A percentile compares a stretch with the other conserved stretches of the same genome.
Evolutionary conservation across 345 rosid genomes (phyloP).

Genomic region (Isatis tinctoria): DNA sequence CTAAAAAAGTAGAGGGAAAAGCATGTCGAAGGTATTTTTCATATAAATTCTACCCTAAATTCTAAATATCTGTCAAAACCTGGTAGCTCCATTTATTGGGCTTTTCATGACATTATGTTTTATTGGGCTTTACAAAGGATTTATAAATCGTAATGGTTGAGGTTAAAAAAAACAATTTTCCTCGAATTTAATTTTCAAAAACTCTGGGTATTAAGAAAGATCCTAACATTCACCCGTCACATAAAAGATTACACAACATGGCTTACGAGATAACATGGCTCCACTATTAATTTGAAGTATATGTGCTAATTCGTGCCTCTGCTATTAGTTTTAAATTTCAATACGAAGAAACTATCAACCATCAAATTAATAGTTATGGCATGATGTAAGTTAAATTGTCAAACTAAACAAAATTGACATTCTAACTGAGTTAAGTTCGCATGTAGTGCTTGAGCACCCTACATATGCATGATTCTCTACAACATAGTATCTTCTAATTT

Average conservation of each 20-base stretch:
- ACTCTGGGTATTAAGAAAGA: not conserved
- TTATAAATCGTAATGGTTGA: not conserved
- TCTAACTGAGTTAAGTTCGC: not conserved
- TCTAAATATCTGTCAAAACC: not conserved
- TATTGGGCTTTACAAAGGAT: not conserved
- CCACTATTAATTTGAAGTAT: no score
- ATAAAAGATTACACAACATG: no score
- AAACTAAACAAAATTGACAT: not conserved
- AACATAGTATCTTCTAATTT: not conserved
- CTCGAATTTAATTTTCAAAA: not conserved
- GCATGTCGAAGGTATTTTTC: not conserved
- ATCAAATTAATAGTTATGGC: no score
- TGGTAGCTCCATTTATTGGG: not conserved
- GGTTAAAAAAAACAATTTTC: not conserved
- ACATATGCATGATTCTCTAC: not conserved
- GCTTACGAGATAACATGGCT: no score
- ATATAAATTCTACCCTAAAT: no score
- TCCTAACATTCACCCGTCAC: not conserved
- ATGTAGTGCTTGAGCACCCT: not conserved
- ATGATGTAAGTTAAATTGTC: no score
- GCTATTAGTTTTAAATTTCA: no score
- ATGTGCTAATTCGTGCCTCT: not conserved
- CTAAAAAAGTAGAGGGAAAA: not conserved
- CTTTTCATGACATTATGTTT: not conserved
- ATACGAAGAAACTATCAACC: not conserved